Base-by-base conservation (phyloP, 768 basidiomycete species). In the Gymnopilus junonius region DNA sequence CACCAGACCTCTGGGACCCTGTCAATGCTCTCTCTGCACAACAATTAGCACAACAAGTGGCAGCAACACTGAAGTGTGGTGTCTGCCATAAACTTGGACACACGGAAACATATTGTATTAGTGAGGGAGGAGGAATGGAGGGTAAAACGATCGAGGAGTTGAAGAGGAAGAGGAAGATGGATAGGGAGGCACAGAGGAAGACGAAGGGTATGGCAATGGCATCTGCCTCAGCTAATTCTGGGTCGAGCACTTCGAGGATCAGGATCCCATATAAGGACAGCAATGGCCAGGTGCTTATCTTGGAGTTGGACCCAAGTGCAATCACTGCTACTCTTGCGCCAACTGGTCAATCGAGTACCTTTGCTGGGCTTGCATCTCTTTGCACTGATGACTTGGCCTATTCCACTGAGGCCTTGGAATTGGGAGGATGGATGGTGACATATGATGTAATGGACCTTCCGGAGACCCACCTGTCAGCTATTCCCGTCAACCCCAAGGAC, bases 61-160 rank as follows among this genome's bases (percentile, higher is more conserved):
- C 43, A 14, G 48, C 20, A 21, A 10, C 46, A 3, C 34, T 34
- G n/a, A 25, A 8, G 6, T 74, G 73, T 45, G 51, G 43, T 3
- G 68, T 64, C 43, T 71, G 70, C 54, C 55, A 65, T 8, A 42
- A 25, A 11, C 4, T 51, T 0, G 45, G 58, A 4, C 73, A 73
- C 51, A 60, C 48, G 6, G 32, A 25, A 0, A 17, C 66, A 2
- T 75, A 68, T 53, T 74, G 73, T 37, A 61, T 73, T 21, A 10
- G 35, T 0, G 29, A 55, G n/a, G 69, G 71, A 12, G 73, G 74
- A 17, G 73, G 73, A 1, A 74, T 74, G 73, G 71, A 61, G 0
- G 70, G 75, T 0, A 74, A 74, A 35, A 66, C 70, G 2, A 45
- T 73, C 3, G 67, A 64, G 1, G 69, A 73, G 32, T 68, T 69